A percentile compares a stretch with the other conserved stretches of the same genome.
Conservation (phyloP, 176 grass and related monocot genomes). For the Avena eriantha region DNA sequence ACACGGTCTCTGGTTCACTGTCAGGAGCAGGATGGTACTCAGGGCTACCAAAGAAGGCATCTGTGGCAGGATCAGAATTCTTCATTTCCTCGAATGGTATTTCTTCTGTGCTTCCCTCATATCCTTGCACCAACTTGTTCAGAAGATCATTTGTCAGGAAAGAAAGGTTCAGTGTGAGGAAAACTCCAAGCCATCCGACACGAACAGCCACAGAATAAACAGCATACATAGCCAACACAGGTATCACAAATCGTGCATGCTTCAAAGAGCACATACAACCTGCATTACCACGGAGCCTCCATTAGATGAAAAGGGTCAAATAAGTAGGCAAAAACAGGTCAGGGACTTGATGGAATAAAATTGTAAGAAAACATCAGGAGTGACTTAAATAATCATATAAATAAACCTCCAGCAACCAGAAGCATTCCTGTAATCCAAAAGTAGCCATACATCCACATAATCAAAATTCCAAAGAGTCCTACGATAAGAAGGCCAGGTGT, state of each 20-base stretch:
- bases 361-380: not conserved
- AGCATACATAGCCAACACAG: slow-evolving; percentile 80
- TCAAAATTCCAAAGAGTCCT: slow-evolving; percentile 83
- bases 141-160: slow-evolving; percentile 92
- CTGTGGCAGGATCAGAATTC: slow-evolving; percentile 69
- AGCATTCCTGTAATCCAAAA: slow-evolving; percentile 97
- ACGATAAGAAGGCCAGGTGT: slow-evolving; percentile 82
- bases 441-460: slow-evolving; percentile 96
- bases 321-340: slow-evolving; percentile 5
- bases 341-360: slow-evolving; percentile 13
- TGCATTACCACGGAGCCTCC: slow-evolving; percentile 47
- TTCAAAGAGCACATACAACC: slow-evolving; percentile 94
- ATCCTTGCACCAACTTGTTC: slow-evolving; percentile 83
- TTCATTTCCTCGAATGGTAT: slow-evolving; percentile 56
- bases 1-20: slow-evolving; percentile 66
- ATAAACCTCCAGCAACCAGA: slow-evolving; percentile 85
- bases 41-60: slow-evolving; percentile 64
- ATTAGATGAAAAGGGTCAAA: slow-evolving; percentile 33
- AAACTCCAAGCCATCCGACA: slow-evolving; percentile 82
- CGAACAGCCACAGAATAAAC: slow-evolving; percentile 74
- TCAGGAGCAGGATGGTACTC: slow-evolving; percentile 70
- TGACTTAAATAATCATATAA: slow-evolving; percentile 19
- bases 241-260: slow-evolving; percentile 87
- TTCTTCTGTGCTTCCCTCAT: slow-evolving; percentile 54
- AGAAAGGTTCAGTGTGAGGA: slow-evolving; percentile 87